Conservation (phyloP, 2,329 filamentous ascomycete genomes). For the Knufia fluminis region DNA sequence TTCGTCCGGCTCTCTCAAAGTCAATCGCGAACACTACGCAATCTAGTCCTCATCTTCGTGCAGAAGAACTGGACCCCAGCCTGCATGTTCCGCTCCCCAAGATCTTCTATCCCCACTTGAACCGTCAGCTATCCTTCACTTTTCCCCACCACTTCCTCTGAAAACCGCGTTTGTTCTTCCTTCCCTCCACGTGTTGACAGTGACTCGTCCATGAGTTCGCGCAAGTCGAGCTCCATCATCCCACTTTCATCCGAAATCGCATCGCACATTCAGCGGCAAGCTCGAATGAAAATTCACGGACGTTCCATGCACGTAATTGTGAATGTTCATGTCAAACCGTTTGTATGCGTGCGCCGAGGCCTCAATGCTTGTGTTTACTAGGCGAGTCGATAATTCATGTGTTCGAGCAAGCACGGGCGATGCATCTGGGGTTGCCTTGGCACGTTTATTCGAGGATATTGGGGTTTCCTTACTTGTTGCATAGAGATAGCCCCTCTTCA, state of each 20-base stretch:
- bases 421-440: neutral
- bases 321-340: slow-evolving; percentile 2
- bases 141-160: neutral
- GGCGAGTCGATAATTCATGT: neutral
- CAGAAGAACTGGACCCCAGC: neutral
- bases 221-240: neutral
- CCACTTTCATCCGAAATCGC: neutral
- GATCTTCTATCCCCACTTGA: neutral
- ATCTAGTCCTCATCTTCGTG: neutral
- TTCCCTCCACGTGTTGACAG: neutral
- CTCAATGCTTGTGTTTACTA: neutral
- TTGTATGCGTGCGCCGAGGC: slow-evolving; percentile 2
- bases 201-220: neutral
- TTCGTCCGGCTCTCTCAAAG: neutral
- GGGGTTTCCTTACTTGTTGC: too few species aligned
- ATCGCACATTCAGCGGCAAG: neutral
- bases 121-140: neutral
- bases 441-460: too few species aligned
- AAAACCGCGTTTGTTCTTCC: neutral
- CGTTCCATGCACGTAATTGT: neutral
- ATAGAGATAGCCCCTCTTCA: too few species aligned
- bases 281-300: neutral
- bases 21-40: neutral
- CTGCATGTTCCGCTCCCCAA: neutral
- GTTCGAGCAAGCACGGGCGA: neutral